Conservation (phyloP, 2,329 filamentous ascomycete genomes). For the Drechslera avenae region DNA sequence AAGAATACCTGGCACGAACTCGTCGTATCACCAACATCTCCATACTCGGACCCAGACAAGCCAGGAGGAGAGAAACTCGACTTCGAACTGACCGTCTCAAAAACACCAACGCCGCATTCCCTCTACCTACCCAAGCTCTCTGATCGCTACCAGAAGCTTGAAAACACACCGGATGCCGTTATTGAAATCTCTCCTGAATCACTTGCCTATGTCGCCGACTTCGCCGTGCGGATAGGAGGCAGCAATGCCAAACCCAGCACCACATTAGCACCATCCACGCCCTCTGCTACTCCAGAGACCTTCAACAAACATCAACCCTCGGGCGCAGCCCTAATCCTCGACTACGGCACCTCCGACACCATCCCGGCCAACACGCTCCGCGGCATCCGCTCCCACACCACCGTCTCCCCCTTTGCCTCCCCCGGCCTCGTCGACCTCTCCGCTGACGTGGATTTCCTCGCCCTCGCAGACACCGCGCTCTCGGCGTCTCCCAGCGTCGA, state of each 20-base stretch:
- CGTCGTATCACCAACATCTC: constrained; percentile 48
- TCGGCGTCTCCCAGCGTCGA: constrained; percentile 79
- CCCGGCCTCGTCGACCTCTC: constrained; percentile 87
- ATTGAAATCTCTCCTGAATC: constrained; percentile 93
- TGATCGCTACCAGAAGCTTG: constrained; percentile 76
- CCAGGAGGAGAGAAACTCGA: constrained; percentile 62
- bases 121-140: constrained; percentile 84
- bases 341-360: constrained; percentile 81
- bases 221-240: constrained; percentile 84
- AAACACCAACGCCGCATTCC: constrained; percentile 77
- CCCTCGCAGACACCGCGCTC: constrained; percentile 80
- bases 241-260: constrained; percentile 31
- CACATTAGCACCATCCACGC: constrained; percentile 50
- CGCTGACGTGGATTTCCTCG: constrained; percentile 91
- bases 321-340: constrained; percentile 91
- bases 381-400: constrained; percentile 78
- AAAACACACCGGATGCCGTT: constrained; percentile 68
- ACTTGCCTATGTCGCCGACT: constrained; percentile 76
- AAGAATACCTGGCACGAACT: constrained; percentile 52
- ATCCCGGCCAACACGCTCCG: constrained; percentile 89
- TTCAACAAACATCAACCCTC: constrained; percentile 66
- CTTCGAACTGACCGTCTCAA: constrained; percentile 83
- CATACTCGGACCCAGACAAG: constrained; percentile 50
- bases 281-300: constrained; percentile 10
- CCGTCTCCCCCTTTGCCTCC: constrained; percentile 76